These are phyloP conservation scores for Aquilaria sinensis DNA, from an alignment of 345 rosid species.

Conservation along the genomic window DNA sequence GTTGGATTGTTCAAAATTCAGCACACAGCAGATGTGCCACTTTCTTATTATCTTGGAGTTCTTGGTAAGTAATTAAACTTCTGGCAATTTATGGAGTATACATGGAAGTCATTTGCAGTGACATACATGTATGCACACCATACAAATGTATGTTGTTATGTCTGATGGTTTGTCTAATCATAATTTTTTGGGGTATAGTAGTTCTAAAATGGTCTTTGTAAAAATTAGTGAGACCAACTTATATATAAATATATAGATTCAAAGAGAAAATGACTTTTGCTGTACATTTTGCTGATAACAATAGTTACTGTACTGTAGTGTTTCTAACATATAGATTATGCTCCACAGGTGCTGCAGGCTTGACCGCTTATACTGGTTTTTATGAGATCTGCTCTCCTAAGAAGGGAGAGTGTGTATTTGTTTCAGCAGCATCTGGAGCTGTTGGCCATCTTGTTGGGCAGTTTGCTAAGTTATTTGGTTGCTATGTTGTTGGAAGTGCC, in stretches of 20 bases:
- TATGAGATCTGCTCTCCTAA: conserved; percentile 21
- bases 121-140: no score
- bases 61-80: conserved; percentile 12
- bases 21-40: conserved; percentile 17
- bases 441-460: conserved; percentile 5
- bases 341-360: conserved; percentile 24
- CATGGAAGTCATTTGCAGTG: no score
- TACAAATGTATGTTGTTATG: no score
- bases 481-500: conserved; percentile 8
- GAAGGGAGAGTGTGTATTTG: conserved; percentile 23
- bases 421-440: conserved; percentile 2
- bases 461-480: neutral
- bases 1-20: conserved; percentile 8
- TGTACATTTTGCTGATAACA: no score
- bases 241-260: no score
- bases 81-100: no score
- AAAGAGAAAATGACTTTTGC: no score
- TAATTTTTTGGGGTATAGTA: no score
- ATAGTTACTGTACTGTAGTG: neutral
- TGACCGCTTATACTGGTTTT: conserved; percentile 26
- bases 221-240: no score
- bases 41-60: conserved; percentile 22
- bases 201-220: no score
- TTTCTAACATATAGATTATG: neutral
- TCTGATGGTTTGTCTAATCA: no score